Conservation (phyloP, 169 alveolate genomes). For the Plasmodium coatneyi region DNA sequence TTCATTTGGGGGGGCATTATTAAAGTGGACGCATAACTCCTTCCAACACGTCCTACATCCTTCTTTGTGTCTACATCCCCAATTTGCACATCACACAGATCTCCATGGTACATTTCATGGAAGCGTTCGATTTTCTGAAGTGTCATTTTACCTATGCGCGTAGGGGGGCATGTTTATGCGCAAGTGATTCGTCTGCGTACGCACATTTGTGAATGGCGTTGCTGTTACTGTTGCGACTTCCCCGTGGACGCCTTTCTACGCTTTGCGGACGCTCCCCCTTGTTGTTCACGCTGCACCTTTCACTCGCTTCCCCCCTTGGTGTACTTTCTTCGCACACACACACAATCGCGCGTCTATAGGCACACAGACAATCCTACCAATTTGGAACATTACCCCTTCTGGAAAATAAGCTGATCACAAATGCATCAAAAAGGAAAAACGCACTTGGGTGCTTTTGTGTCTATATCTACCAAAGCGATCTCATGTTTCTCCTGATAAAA, state of each 20-base stretch:
- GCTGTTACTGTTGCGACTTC: neutral
- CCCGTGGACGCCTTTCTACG: neutral
- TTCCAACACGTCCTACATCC: neutral
- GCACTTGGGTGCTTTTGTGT: neutral
- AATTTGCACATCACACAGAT: neutral
- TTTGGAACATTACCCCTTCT: neutral
- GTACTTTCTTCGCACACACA: neutral
- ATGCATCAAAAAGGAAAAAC: neutral
- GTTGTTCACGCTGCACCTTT: neutral
- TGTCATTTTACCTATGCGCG: constrained; percentile 13
- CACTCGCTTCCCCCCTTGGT: neutral
- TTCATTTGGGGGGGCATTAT: neutral
- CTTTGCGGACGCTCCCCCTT: neutral
- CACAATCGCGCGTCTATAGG: neutral
- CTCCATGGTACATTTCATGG: neutral
- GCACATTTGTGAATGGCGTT: neutral
- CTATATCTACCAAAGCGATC: neutral
- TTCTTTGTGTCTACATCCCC: neutral
- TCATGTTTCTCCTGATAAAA: neutral
- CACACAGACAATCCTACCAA: neutral
- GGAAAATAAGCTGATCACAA: neutral
- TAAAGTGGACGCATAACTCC: neutral
- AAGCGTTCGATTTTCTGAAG: neutral
- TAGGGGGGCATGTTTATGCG: neutral
- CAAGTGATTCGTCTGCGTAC: neutral